A percentile compares a stretch with the other conserved stretches of the same genome.
Evolutionary conservation across 257 asterid genomes (phyloP).

Genomic region (Solanum appendiculatum): DNA sequence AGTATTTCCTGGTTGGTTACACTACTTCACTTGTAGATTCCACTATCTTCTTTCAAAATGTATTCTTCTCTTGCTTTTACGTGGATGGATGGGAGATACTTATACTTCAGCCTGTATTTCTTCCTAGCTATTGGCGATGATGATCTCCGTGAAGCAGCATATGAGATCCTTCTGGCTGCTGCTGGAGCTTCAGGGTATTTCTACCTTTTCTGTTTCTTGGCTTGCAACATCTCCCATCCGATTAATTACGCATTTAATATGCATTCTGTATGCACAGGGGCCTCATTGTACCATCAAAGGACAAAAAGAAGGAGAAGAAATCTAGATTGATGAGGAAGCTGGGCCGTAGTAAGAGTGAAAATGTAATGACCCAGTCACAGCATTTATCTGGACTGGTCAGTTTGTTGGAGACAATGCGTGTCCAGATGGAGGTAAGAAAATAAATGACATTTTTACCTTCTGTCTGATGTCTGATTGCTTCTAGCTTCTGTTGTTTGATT

Average conservation of each 20-base stretch:
- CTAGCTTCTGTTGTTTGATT: neutral
- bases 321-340: slow-evolving; percentile 82
- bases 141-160: slow-evolving; percentile 94
- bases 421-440: slow-evolving; percentile 87
- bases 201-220: neutral
- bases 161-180: slow-evolving; percentile 89
- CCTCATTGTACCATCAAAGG: slow-evolving; percentile 87
- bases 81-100: neutral
- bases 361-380: slow-evolving; percentile 41
- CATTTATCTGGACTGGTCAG: slow-evolving; percentile 78
- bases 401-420: slow-evolving; percentile 94
- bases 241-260: slow-evolving; percentile 1
- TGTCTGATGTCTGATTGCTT: neutral
- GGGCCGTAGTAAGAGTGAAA: slow-evolving; percentile 72
- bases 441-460: neutral
- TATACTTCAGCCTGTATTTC: neutral
- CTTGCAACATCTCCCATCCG: slow-evolving; percentile 3
- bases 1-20: neutral
- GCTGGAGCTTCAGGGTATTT: slow-evolving; percentile 99
- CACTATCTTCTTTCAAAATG: neutral
- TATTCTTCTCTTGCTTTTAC: neutral
- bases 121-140: slow-evolving; percentile 69
- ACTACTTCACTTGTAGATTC: neutral
- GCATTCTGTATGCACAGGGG: slow-evolving; percentile 51
- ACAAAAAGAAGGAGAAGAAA: slow-evolving; percentile 74